A percentile compares a stretch with the other conserved stretches of the same genome.
phyloP scores from a whole-genome alignment of 1,284 basidiomycete genomes.

The Tilletia walkeri region DNA sequence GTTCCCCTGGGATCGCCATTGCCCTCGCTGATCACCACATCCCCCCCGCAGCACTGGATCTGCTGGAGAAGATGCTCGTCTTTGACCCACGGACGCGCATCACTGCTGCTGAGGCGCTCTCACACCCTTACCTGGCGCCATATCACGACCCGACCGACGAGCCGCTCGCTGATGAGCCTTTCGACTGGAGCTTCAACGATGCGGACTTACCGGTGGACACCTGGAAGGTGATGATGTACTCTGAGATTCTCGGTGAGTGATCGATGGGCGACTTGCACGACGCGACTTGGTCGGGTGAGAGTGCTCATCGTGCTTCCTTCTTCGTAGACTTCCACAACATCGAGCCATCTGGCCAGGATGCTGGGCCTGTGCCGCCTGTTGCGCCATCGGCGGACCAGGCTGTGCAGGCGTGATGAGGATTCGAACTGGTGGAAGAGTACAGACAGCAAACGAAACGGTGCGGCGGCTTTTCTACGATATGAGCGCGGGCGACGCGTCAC shows the following conservation, averaged over 20 bases:
- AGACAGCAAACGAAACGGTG: too few relatives aligned
- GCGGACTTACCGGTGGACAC: constrained; percentile 98
- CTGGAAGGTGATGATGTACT: constrained; percentile 80
- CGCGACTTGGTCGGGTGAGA: not conserved
- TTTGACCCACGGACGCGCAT: constrained; percentile 97
- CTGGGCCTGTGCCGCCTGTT: constrained; percentile 21
- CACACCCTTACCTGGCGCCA: constrained; percentile 90
- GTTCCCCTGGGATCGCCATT: not conserved
- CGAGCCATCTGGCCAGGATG: constrained; percentile 44
- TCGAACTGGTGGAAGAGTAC: too few relatives aligned
- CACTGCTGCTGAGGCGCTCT: constrained; percentile 84
- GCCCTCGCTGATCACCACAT: too few relatives aligned
- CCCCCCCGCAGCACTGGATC: constrained; percentile 71
- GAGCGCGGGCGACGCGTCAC: too few relatives aligned
- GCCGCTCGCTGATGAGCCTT: constrained; percentile 87
- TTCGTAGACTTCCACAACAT: constrained; percentile 55
- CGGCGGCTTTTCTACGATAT: too few relatives aligned
- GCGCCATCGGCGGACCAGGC: not conserved
- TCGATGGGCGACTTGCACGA: too few relatives aligned
- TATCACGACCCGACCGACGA: constrained; percentile 99
- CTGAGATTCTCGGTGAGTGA: constrained; percentile 55
- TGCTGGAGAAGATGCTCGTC: constrained; percentile 97
- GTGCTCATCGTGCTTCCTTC: not conserved
- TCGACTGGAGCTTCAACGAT: constrained; percentile 99
- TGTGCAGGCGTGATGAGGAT: not conserved